These are phyloP conservation scores for Xylaria sp. DNA, from an alignment of 2,329 filamentous ascomycete genomes.

Conservation along the genomic window DNA sequence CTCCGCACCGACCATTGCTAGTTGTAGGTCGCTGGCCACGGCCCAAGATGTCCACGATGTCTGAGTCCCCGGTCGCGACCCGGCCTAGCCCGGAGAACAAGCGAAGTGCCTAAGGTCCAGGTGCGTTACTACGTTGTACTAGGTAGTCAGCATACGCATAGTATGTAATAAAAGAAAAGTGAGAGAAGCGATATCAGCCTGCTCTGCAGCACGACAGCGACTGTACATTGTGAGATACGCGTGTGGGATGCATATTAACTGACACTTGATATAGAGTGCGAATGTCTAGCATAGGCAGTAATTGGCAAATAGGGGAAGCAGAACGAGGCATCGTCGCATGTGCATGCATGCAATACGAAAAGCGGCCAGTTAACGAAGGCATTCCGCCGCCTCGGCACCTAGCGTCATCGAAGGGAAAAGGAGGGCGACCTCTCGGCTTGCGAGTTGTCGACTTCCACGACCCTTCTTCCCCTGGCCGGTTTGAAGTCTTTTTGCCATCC, in stretches of 20 bases:
- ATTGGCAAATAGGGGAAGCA: constrained; percentile 1
- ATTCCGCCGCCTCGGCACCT: constrained; percentile 24
- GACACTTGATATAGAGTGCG: no score
- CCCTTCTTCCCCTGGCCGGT: constrained; percentile 25
- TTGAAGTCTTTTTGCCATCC: constrained; percentile 6
- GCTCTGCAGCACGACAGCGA: background rate
- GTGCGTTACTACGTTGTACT: no score
- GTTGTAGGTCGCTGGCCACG: background rate
- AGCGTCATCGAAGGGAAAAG: constrained; percentile 8
- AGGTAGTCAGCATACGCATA: no score
- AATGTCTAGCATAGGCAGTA: no score
- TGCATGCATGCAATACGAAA: background rate
- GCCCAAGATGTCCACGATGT: no score
- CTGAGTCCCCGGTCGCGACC: no score
- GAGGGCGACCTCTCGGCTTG: constrained; percentile 25
- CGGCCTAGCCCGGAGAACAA: background rate
- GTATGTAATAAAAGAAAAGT: background rate
- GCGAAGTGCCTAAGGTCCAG: no score
- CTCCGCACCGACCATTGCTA: no score
- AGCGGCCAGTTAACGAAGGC: constrained; percentile 16
- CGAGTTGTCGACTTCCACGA: constrained; percentile 14
- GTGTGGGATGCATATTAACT: no score
- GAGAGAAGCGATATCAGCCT: background rate
- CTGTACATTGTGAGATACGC: background rate
- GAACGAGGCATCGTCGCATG: background rate